These are phyloP conservation scores for Exophiala aquamarina DNA, from an alignment of 2,329 filamentous ascomycete genomes.

Conservation along the genomic window DNA sequence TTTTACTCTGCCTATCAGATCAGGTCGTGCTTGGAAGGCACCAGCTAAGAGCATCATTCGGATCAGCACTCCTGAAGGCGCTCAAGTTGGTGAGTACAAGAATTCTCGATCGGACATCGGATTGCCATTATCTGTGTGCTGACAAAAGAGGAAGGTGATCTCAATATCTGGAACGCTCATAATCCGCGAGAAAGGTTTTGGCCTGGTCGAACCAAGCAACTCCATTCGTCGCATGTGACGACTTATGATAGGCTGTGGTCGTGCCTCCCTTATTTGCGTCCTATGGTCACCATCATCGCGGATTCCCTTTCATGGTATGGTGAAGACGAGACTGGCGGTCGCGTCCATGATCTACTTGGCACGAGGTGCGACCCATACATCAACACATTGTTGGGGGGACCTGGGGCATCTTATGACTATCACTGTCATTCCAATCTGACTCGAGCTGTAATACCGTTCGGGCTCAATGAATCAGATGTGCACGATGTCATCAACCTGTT, in stretches of 20 bases:
- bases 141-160: slow-evolving; percentile 54
- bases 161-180: slow-evolving; percentile 76
- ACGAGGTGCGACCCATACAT: slow-evolving; percentile 86
- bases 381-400: slow-evolving; percentile 69
- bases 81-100: slow-evolving; percentile 59
- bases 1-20: slow-evolving; percentile 70
- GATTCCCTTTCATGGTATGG: slow-evolving; percentile 66
- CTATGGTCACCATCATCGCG: slow-evolving; percentile 64
- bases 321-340: slow-evolving; percentile 61
- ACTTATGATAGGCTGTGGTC: slow-evolving; percentile 76
- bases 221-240: slow-evolving; percentile 73
- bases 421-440: slow-evolving; percentile 83
- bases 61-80: slow-evolving; percentile 72
- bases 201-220: slow-evolving; percentile 74
- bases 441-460: slow-evolving; percentile 67
- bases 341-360: slow-evolving; percentile 76
- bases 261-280: slow-evolving; percentile 72
- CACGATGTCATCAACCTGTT: slow-evolving; percentile 87
- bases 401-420: slow-evolving; percentile 64
- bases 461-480: slow-evolving; percentile 70
- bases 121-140: neutral
- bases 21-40: slow-evolving; percentile 71
- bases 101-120: slow-evolving; percentile 2
- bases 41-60: slow-evolving; percentile 67
- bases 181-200: slow-evolving; percentile 82